These are phyloP conservation scores for Pythium utonaiense DNA, from an alignment of 352 stramenopile genomes.

Conservation along the genomic window DNA sequence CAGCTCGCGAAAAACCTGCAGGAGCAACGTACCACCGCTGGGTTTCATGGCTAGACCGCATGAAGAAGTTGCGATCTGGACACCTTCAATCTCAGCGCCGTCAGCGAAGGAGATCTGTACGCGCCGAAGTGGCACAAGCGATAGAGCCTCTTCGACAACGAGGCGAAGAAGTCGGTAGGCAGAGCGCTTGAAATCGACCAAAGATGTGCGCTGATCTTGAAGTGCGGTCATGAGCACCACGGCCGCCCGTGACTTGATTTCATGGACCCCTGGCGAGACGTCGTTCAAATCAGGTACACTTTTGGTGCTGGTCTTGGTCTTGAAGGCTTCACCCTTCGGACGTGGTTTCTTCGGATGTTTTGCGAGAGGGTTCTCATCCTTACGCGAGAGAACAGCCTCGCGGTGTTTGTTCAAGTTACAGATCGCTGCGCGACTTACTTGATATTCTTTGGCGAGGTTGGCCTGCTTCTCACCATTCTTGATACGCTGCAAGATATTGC, in stretches of 20 bases:
- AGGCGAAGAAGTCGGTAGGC: constrained; percentile 47
- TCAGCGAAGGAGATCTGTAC: neutral
- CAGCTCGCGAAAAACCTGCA: constrained; percentile 25
- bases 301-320: neutral
- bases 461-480: constrained; percentile 41
- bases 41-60: constrained; percentile 21
- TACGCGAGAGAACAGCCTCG: constrained; percentile 32
- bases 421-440: constrained; percentile 52
- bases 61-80: neutral
- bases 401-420: constrained; percentile 58
- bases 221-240: neutral
- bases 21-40: constrained; percentile 11
- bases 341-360: constrained; percentile 40
- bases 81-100: neutral
- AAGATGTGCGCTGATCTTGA: neutral
- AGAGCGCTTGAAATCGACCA: constrained; percentile 29
- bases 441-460: constrained; percentile 51
- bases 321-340: constrained; percentile 7
- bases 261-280: neutral
- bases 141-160: constrained; percentile 39
- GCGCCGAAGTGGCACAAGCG: constrained; percentile 6
- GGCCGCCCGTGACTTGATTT: neutral
- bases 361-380: constrained; percentile 37
- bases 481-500: constrained; percentile 36
- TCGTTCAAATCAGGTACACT: neutral